A percentile compares a stretch with the other conserved stretches of the same genome.
Evolutionary conservation across 768 basidiomycete genomes (phyloP).

Genomic region (Lactifluus subvellereus): DNA sequence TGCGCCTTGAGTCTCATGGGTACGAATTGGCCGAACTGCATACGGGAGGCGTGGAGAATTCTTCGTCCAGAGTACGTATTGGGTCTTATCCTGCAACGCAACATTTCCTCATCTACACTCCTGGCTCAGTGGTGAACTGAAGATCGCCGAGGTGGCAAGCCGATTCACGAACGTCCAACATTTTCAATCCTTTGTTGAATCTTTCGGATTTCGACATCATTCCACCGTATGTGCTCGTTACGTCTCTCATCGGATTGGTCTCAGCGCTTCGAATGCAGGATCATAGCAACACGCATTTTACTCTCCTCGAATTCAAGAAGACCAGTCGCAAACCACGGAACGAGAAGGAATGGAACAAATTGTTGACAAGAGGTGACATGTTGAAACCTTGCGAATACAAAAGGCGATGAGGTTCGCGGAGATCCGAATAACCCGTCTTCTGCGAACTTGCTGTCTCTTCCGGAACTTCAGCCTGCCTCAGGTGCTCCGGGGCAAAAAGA

Average conservation of each 20-base stretch:
- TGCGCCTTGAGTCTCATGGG: constrained; percentile 97
- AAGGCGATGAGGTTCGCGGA: constrained; percentile 47
- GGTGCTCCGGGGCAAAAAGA: not conserved
- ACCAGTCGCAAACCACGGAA: constrained; percentile 40
- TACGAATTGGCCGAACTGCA: constrained; percentile 88
- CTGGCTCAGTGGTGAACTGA: constrained; percentile 61
- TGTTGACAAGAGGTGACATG: constrained; percentile 48
- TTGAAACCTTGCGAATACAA: constrained; percentile 94
- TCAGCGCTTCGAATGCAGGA: constrained; percentile 44
- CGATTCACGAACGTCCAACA: constrained; percentile 64
- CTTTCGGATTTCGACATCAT: constrained; percentile 68
- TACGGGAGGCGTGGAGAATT: constrained; percentile 86
- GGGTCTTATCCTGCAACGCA: not conserved
- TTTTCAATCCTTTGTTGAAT: constrained; percentile 57
- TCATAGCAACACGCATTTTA: constrained; percentile 78
- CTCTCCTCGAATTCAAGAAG: constrained; percentile 76
- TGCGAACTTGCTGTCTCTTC: not conserved
- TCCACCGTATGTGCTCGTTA: constrained; percentile 47
- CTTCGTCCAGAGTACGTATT: constrained; percentile 70
- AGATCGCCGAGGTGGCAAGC: constrained; percentile 86
- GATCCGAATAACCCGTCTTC: not conserved
- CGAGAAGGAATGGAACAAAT: constrained; percentile 54
- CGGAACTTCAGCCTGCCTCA: not conserved
- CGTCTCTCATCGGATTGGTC: not conserved
- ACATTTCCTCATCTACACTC: constrained; percentile 1